Evolutionary conservation across 352 stramenopile genomes (phyloP).

Genomic region (Phytophthora idaei): DNA sequence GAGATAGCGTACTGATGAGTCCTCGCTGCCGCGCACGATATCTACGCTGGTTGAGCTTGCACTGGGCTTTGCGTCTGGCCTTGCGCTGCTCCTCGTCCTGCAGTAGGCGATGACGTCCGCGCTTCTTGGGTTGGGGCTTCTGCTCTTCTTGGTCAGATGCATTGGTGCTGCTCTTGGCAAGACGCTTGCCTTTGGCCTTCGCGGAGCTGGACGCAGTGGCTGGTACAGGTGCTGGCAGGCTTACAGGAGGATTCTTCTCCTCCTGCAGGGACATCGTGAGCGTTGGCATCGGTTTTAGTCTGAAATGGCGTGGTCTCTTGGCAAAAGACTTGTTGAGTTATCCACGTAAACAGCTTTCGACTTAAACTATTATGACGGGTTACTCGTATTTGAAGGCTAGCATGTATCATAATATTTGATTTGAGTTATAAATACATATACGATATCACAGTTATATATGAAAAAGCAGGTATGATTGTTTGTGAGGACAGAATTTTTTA

Average conservation of each 20-base stretch:
- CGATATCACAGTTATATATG: no score
- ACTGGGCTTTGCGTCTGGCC: conserved; percentile 68
- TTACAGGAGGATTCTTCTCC: conserved; percentile 22
- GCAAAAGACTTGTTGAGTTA: not conserved
- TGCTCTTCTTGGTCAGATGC: not conserved
- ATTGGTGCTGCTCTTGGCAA: not conserved
- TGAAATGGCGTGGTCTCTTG: not conserved
- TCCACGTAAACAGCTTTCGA: not conserved
- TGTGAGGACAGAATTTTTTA: no score
- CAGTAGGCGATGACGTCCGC: conserved; percentile 56
- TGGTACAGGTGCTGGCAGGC: not conserved
- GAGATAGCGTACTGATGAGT: conserved; percentile 63
- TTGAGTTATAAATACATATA: no score
- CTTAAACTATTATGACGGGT: not conserved
- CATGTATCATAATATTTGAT: no score
- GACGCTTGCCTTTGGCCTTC: conserved; percentile 6
- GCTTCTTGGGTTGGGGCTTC: conserved; percentile 22
- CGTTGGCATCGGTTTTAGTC: conserved; percentile 17
- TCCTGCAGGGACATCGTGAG: conserved; percentile 24
- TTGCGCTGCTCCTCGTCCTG: conserved; percentile 72
- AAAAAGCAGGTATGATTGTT: no score
- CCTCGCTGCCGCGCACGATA: conserved; percentile 70
- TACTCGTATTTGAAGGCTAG: not conserved
- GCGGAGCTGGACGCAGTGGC: not conserved
- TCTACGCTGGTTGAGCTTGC: conserved; percentile 74